Evolutionary conservation across 2,329 filamentous ascomycete genomes (phyloP).

Genomic region (Trichoderma aggressivum): DNA sequence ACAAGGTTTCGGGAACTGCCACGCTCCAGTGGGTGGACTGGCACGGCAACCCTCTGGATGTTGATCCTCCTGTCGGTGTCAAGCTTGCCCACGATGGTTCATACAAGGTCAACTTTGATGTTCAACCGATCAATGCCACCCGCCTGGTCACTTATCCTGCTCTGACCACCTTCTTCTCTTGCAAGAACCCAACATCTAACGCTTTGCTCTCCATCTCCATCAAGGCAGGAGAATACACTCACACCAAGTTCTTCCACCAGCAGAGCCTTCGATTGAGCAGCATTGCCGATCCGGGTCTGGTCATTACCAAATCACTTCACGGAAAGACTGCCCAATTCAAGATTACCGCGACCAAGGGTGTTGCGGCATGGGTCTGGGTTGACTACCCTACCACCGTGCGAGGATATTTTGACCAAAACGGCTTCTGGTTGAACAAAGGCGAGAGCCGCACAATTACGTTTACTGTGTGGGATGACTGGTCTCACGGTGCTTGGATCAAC

Average conservation of each 20-base stretch:
- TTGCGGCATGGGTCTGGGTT: conserved; percentile 21
- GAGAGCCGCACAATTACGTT: conserved; percentile 20
- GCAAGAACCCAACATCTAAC: background rate
- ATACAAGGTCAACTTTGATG: conserved; percentile 13
- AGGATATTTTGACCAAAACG: conserved; percentile 23
- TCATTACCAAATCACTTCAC: background rate
- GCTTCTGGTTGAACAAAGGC: conserved; percentile 19
- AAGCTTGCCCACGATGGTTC: background rate
- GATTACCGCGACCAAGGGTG: conserved; percentile 18
- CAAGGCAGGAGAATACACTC: conserved; percentile 10
- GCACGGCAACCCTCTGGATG: conserved; percentile 3
- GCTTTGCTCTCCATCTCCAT: background rate
- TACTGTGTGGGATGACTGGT: conserved; percentile 5
- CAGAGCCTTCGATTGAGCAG: conserved; percentile 18
- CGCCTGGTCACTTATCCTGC: background rate
- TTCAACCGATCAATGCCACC: conserved; percentile 19
- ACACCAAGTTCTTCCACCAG: conserved; percentile 18
- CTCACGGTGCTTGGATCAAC: background rate
- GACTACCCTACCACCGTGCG: conserved; percentile 17
- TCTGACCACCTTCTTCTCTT: conserved; percentile 11
- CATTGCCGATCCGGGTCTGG: conserved; percentile 17
- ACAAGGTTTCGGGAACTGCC: conserved; percentile 11
- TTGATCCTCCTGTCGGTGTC: conserved; percentile 11
- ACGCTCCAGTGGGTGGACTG: conserved; percentile 20
- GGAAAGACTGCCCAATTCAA: conserved; percentile 16